These are phyloP conservation scores for Albatrellus ellisii DNA, from an alignment of 768 basidiomycete genomes.

Conservation along the genomic window DNA sequence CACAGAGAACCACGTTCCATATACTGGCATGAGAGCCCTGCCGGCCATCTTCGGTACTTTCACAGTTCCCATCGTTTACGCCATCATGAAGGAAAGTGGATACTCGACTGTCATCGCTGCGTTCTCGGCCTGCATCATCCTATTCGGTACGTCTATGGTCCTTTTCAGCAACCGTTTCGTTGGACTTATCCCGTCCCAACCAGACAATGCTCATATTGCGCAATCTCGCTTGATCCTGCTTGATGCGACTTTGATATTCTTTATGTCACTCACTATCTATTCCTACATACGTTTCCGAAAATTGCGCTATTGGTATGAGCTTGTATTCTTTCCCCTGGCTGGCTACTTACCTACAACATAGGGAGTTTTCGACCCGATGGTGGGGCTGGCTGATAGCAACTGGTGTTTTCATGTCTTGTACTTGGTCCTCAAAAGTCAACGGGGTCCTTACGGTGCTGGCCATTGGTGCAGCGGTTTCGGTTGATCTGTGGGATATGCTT, in stretches of 20 bases:
- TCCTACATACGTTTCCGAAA: slow-evolving; percentile 92
- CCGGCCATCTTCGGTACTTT: slow-evolving; percentile 87
- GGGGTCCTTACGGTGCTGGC: slow-evolving; percentile 83
- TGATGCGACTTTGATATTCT: slow-evolving; percentile 89
- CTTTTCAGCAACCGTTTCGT: neutral
- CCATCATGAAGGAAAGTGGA: slow-evolving; percentile 96
- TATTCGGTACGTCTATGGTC: slow-evolving; percentile 64
- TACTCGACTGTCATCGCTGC: slow-evolving; percentile 86
- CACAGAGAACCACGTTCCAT: slow-evolving; percentile 76
- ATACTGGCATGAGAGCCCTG: slow-evolving; percentile 84
- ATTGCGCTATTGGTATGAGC: slow-evolving; percentile 68
- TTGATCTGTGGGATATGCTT: slow-evolving; percentile 91
- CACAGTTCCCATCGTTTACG: slow-evolving; percentile 84
- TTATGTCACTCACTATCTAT: slow-evolving; percentile 90
- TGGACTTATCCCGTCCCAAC: neutral
- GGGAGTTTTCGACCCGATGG: slow-evolving; percentile 84
- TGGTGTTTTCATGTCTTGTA: slow-evolving; percentile 89
- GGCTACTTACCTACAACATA: slow-evolving; percentile 19
- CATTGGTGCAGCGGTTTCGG: slow-evolving; percentile 81
- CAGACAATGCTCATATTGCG: slow-evolving; percentile 92
- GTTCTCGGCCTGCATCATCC: slow-evolving; percentile 74
- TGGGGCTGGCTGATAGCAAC: slow-evolving; percentile 90
- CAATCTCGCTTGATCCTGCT: slow-evolving; percentile 96
- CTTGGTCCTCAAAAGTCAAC: slow-evolving; percentile 97
- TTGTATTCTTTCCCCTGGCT: neutral